Conservation (phyloP, 2,329 filamentous ascomycete species). For the Rhynchosporium secalis region DNA sequence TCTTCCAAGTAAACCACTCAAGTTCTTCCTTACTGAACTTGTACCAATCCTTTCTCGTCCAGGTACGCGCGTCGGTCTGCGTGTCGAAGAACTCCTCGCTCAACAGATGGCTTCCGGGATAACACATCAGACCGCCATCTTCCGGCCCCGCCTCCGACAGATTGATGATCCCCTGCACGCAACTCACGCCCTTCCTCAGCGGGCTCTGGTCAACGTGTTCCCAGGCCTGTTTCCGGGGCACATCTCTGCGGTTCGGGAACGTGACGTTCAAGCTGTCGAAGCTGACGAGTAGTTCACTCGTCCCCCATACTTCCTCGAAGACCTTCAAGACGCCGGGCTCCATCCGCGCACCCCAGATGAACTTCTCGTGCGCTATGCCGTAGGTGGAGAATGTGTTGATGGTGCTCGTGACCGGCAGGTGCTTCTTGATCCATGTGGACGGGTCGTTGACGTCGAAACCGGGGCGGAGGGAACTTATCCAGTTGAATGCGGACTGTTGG, state of each 20-base stretch:
- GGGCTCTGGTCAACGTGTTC: constrained; percentile 42
- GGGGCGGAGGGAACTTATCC: constrained; percentile 30
- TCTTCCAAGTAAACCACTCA: constrained; percentile 40
- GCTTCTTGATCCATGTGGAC: constrained; percentile 41
- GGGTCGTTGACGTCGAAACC: constrained; percentile 30
- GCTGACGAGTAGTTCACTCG: constrained; percentile 41
- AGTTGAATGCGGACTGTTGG: constrained; percentile 22
- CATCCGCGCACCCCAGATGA: constrained; percentile 44
- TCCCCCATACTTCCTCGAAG: constrained; percentile 42
- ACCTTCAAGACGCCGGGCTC: constrained; percentile 44
- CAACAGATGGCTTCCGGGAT: constrained; percentile 38
- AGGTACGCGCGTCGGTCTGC: constrained; percentile 28
- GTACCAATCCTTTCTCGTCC: constrained; percentile 36
- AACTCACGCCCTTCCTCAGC: constrained; percentile 33
- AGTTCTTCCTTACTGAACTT: constrained; percentile 38
- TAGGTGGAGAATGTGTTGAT: constrained; percentile 52
- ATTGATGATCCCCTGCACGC: constrained; percentile 39
- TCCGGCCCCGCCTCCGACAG: constrained; percentile 41
- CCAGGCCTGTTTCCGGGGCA: constrained; percentile 39
- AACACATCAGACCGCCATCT: constrained; percentile 44
- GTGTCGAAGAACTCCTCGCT: constrained; percentile 40
- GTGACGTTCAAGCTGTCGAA: constrained; percentile 45
- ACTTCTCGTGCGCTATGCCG: constrained; percentile 45
- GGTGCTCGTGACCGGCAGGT: constrained; percentile 47
- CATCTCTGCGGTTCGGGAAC: constrained; percentile 38